Evolutionary conservation across 352 stramenopile species (phyloP), one percentile per base, ranked within the genome.

Genomic region (Globisporangium echinulatum): DNA sequence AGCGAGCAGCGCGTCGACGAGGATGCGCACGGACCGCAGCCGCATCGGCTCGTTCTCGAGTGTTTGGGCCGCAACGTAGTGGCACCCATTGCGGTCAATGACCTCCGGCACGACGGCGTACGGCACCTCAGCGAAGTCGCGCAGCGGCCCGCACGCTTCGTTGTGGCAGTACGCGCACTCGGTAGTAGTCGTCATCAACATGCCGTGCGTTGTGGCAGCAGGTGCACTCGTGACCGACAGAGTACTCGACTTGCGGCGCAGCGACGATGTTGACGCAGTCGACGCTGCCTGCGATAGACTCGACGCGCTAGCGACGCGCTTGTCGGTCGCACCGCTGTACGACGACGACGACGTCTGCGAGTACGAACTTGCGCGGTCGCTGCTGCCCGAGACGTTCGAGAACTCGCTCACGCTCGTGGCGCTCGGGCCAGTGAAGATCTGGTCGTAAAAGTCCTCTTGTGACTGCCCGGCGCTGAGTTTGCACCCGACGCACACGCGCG

Each of bases 401-500:
- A 56, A 42, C 48, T 65, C 62, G 58, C 62, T 68, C 36, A 43
- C 43, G 47, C 52, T 66, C 33, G 42, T 56, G 15, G 49, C 52
- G 33, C 47, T 63, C 59, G 60, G 72, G 19, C 61, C 75, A 11
- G 79, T 84, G 67, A 90, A 90, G 61, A 90, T 88, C 49, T 75
- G 76, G 67, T 90, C 78, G 67, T 92, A 90, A 55, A 89, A 92
- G 62, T 92, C 82, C 56, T 90, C 79, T 43, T 88, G 75, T 7
- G 71, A 69, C 48, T 79, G 69, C 13, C 79, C 77, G 43, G 79
- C 78, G 66, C 80, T 87, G 59, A 90, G 69, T 64, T 92, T 94
- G 70, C 85, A 95, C 60, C 72, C 80, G 39, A 92, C 75, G 62
- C 85, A 95, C 60, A 93, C 85, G 57, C 85, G 83, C 62, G 85